These are phyloP conservation scores for Eucalyptus pauciflora DNA, from an alignment of 345 rosid species.

Conservation along the genomic window DNA sequence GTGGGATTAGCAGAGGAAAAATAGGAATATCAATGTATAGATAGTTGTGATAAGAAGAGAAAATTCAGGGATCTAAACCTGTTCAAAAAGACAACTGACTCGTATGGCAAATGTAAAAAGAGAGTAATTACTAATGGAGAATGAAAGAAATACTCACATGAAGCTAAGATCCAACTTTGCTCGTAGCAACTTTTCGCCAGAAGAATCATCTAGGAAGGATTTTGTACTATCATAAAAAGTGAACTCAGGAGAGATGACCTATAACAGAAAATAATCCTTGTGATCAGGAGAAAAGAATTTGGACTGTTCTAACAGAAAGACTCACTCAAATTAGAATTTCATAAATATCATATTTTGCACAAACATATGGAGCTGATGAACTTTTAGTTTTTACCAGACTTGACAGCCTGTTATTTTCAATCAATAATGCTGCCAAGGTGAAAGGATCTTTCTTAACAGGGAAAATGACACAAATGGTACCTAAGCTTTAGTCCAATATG, in stretches of 20 bases:
- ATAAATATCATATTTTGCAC: neutral
- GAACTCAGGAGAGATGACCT: slow-evolving; percentile 94
- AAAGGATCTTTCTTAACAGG: neutral
- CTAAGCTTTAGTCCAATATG: neutral
- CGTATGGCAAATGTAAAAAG: neutral
- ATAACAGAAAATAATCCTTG: neutral
- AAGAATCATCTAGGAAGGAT: slow-evolving; percentile 71
- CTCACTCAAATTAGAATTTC: neutral
- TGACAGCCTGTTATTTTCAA: neutral
- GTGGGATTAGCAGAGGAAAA: neutral
- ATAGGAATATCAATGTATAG: neutral
- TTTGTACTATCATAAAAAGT: slow-evolving; percentile 94
- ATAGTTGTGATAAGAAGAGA: neutral
- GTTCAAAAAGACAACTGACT: neutral
- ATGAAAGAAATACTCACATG: slow-evolving; percentile 48
- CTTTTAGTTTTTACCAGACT: neutral
- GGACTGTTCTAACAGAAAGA: neutral
- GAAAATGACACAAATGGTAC: neutral
- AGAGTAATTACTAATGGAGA: neutral
- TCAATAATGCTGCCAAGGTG: neutral
- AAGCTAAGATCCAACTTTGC: slow-evolving; percentile 93
- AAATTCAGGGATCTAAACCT: neutral
- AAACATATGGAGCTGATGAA: neutral
- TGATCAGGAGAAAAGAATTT: neutral
- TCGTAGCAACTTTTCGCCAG: slow-evolving; percentile 89